phyloP scores from a whole-genome alignment of 1,284 basidiomycete species.

The Ustilago vetiveriae region DNA sequence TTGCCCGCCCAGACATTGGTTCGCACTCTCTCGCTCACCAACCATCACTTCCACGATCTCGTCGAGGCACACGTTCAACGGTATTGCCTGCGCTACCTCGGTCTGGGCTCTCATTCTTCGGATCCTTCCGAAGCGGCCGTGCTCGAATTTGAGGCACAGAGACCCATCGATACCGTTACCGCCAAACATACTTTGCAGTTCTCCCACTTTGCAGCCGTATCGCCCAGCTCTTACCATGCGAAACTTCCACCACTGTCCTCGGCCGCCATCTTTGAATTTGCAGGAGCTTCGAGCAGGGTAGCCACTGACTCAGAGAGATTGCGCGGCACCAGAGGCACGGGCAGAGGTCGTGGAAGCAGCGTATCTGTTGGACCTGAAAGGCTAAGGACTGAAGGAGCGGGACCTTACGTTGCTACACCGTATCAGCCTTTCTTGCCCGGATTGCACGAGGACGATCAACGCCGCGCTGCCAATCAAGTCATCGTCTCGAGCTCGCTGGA shows the following conservation, averaged over 20 bases:
- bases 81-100: slow-evolving; percentile 37
- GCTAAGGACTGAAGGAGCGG: background rate
- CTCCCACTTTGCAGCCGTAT: slow-evolving; percentile 41
- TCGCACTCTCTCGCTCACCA: slow-evolving; percentile 40
- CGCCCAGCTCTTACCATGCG: slow-evolving; percentile 2
- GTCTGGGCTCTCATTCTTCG: slow-evolving; percentile 15
- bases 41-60: slow-evolving; percentile 43
- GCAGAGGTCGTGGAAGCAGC: slow-evolving; percentile 16
- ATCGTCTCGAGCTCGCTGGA: slow-evolving; percentile 37
- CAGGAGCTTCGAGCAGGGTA: slow-evolving; percentile 15
- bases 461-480: slow-evolving; percentile 6
- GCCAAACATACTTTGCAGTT: slow-evolving; percentile 54
- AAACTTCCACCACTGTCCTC: slow-evolving; percentile 11
- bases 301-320: slow-evolving; percentile 19
- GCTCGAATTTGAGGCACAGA: slow-evolving; percentile 55
- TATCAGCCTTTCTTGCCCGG: slow-evolving; percentile 34
- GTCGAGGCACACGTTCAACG: slow-evolving; percentile 47
- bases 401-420: slow-evolving; percentile 16
- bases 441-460: slow-evolving; percentile 24
- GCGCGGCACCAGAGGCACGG: slow-evolving; percentile 4
- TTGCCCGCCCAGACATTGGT: slow-evolving; percentile 35
- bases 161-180: slow-evolving; percentile 57
- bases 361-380: slow-evolving; percentile 26
- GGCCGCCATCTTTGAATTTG: slow-evolving; percentile 32
- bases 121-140: slow-evolving; percentile 13